Percentiles rank a stretch among this genome's conserved stretches.
phyloP scores from a whole-genome alignment of 2,329 filamentous ascomycete genomes.

The Raffaelea ambrosiae region DNA sequence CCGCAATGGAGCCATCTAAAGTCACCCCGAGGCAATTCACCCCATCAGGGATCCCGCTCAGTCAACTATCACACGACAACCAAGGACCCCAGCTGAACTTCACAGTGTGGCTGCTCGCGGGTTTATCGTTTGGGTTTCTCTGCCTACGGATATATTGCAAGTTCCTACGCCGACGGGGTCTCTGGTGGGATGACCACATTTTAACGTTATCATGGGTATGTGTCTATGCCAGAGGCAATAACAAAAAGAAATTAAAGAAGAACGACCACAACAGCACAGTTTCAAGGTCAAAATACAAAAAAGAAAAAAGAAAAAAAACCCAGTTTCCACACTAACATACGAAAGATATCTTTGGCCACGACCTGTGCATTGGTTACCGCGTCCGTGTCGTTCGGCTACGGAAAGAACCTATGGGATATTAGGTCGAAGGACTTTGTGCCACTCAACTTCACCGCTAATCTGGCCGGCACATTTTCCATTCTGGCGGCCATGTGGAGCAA shows the following conservation, averaged over 20 bases:
- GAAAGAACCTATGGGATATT: neutral
- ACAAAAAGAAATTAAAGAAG: too few relatives aligned
- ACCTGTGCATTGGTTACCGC: conserved; percentile 1
- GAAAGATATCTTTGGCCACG: conserved; percentile 10
- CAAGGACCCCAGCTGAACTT: conserved; percentile 15
- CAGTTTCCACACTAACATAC: neutral
- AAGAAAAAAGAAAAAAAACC: too few relatives aligned
- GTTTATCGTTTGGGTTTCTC: conserved; percentile 14
- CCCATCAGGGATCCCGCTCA: neutral
- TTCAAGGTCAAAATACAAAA: too few relatives aligned
- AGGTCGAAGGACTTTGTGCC: neutral
- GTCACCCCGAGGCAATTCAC: neutral
- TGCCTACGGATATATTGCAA: conserved; percentile 20
- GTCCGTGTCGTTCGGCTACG: conserved; percentile 6
- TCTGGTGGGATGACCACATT: conserved; percentile 21
- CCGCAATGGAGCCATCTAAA: neutral
- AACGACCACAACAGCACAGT: too few relatives aligned
- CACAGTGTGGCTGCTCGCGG: conserved; percentile 13
- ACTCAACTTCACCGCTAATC: conserved; percentile 12
- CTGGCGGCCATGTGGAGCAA: conserved; percentile 23
- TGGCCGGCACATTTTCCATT: conserved; percentile 17
- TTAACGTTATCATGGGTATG: conserved; percentile 18
- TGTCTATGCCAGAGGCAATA: too few relatives aligned
- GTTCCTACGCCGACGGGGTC: conserved; percentile 14
- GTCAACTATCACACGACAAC: conserved; percentile 10